These are phyloP conservation scores for Meyerozyma smithsonii DNA, from an alignment of 1,139 yeast species.

Conservation along the genomic window DNA sequence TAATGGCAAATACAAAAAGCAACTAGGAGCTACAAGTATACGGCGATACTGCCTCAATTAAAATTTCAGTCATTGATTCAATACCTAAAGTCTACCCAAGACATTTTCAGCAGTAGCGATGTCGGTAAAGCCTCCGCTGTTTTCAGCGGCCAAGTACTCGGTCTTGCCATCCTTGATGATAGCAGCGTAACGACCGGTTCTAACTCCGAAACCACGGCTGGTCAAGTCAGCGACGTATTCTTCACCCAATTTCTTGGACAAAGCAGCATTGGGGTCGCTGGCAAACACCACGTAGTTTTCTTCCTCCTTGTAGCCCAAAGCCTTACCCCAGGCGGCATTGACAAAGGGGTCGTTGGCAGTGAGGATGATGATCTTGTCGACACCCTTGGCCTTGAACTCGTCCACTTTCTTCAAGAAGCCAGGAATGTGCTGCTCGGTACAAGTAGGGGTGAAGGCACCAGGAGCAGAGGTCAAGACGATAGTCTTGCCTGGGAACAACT, in stretches of 20 bases:
- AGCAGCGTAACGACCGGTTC: slow-evolving; percentile 71
- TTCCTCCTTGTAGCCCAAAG: slow-evolving; percentile 49
- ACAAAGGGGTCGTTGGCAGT: slow-evolving; percentile 86
- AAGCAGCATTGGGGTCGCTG: slow-evolving; percentile 63
- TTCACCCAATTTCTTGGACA: slow-evolving; percentile 61
- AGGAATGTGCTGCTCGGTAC: slow-evolving; percentile 80
- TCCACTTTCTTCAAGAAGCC: slow-evolving; percentile 52
- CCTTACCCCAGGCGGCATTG: slow-evolving; percentile 76
- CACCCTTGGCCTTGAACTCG: slow-evolving; percentile 61
- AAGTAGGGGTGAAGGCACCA: slow-evolving; percentile 90
- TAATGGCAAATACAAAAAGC: too few species aligned
- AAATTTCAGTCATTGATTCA: too few species aligned
- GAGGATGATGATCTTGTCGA: slow-evolving; percentile 64
- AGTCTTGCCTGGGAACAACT: slow-evolving; percentile 46
- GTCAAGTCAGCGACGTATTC: slow-evolving; percentile 45
- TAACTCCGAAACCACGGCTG: slow-evolving; percentile 54
- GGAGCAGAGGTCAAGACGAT: slow-evolving; percentile 79
- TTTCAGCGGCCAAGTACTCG: slow-evolving; percentile 16
- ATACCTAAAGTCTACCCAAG: slow-evolving; percentile 22
- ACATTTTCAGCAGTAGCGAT: slow-evolving; percentile 58
- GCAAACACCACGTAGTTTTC: slow-evolving; percentile 57
- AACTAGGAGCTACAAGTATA: too few species aligned
- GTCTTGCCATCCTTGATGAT: slow-evolving; percentile 45
- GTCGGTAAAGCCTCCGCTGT: slow-evolving; percentile 48
- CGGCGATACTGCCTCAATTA: too few species aligned